A percentile compares a stretch with the other conserved stretches of the same genome.
These are phyloP conservation scores for Cubamyces lactineus DNA, from an alignment of 768 basidiomycete genomes.

Conservation along the genomic window DNA sequence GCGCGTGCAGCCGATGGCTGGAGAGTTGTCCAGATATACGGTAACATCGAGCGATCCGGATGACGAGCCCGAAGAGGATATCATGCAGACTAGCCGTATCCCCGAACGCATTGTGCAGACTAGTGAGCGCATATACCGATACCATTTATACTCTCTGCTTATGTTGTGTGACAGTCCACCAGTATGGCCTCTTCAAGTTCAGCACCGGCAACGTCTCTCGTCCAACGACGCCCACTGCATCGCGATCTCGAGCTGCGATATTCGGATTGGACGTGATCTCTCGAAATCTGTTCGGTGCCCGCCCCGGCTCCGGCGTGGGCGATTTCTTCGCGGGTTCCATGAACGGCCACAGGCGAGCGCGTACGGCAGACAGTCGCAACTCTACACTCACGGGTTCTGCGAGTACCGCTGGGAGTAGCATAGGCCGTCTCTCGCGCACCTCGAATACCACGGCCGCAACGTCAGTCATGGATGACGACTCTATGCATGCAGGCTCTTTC, in stretches of 20 bases:
- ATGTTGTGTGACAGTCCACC: slow-evolving; percentile 61
- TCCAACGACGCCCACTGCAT: slow-evolving; percentile 86
- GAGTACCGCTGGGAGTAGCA: slow-evolving; percentile 65
- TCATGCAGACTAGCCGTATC: slow-evolving; percentile 77
- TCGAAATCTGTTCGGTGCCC: slow-evolving; percentile 79
- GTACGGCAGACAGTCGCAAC: slow-evolving; percentile 69
- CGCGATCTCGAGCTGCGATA: slow-evolving; percentile 73
- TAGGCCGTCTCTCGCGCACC: slow-evolving; percentile 66
- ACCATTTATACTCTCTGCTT: slow-evolving; percentile 7
- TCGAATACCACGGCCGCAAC: slow-evolving; percentile 73
- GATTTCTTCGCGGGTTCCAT: slow-evolving; percentile 80
- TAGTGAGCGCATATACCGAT: slow-evolving; percentile 47
- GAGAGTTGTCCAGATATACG: slow-evolving; percentile 78
- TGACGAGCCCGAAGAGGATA: slow-evolving; percentile 80
- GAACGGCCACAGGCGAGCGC: slow-evolving; percentile 66
- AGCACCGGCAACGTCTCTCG: slow-evolving; percentile 72
- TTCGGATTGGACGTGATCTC: slow-evolving; percentile 91
- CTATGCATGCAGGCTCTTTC: slow-evolving; percentile 34
- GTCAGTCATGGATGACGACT: slow-evolving; percentile 64
- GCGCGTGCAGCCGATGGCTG: slow-evolving; percentile 80
- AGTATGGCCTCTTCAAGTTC: slow-evolving; percentile 89
- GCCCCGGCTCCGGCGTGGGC: slow-evolving; percentile 67
- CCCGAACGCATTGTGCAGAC: slow-evolving; percentile 78
- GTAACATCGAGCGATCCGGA: slow-evolving; percentile 74
- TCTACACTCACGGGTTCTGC: slow-evolving; percentile 76